Base-by-base conservation (phyloP, 495 filamentous ascomycete genomes). In the Neurospora sp. region DNA sequence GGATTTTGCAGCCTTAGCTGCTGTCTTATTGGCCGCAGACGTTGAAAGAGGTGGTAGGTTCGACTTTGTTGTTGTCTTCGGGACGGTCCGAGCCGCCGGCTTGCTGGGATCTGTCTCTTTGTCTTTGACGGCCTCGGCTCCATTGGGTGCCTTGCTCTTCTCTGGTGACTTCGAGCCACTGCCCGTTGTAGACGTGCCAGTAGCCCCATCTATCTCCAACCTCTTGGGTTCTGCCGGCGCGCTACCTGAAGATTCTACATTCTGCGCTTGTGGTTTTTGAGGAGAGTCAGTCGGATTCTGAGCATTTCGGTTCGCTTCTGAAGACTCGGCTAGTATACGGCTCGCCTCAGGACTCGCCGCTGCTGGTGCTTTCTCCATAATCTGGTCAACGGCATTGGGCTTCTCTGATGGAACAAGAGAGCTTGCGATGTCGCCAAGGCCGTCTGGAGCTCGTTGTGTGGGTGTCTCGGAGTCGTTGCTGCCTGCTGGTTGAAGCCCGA, bases 381-480 rank as follows among this genome's bases (percentile, higher is more conserved):
- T 77, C n/a, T 80, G 77, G 6, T 76, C 75, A 44, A 82, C 79
- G 12, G 74, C 69, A 68, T 85, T 78, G 5, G 73, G 14, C 40
- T 76, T 82, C 38, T 85, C 82, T 5, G 69, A 71, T 38, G 72
- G 40, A 3, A 78, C 71, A n/a, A 81, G 75, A 18, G 83, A 76
- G 3, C 79, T 80, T 11, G 75, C 76, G 35, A 74, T 73, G 48
- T 81, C 79, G 40, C 78, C 83, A 2, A 81, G 81, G 71, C 79
- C 79, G 75, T 81, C 83, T 12, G 76, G 70, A 42, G 79, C 80
- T 48, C 79, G 76, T n/a, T 81, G 76, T 0, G 76, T 75, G 8
- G 83, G 81, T n/a, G 78, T 73, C 40, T 74, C 77, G 0, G 85
- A 85, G 20, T 85, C 84, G 46, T 80, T 81, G 73, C 85, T 85